Base-by-base conservation (phyloP, 1,284 basidiomycete genomes). In the Cystobasidium slooffiae region DNA sequence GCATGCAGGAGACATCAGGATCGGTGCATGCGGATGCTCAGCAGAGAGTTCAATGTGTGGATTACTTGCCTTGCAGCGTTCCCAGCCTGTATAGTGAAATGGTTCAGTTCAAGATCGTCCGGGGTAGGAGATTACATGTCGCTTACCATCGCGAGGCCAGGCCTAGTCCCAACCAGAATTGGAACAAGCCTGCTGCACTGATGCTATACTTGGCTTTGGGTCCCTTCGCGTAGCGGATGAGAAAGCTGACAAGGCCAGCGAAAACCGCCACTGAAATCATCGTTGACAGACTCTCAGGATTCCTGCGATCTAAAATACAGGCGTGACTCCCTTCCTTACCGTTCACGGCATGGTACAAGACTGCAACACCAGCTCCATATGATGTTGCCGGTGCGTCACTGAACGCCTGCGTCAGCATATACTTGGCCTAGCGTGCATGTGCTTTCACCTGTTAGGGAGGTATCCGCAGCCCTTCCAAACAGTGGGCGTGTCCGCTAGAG, bases 401-500 rank as follows among this genome's bases (percentile, higher is more conserved):
- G 64, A 63, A 2, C 1, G 9, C 4, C 52, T 53, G 52, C 52
- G 24, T 20, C 9, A 18, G 9, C 12, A n/a, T 1, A 49, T 12
- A 3, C 46, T 1, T 6, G 46, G 6, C 6, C n/a, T 14, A n/a
- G 46, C n/a, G 12, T 2, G 31, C 6, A 24, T 18, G 2, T 22
- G n/a, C 64, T 66, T n/a, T 31, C 31, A 66, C 51, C 64, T 68
- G 43, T 68, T 68, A 16, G 66, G 66, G 16, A 68, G 43, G 22
- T 22, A 68, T 46, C 24, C 66, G 24, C 66, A 68, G 10, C 46
- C 12, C 3, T 58, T 18, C 66, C 66, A 68, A 8, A 53, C 41
- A 8, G 8, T 10, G 5, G 66, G 66, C 41, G 39, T 39, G 37
- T 58, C 24, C n/a, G 66, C 66, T 10, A 68, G 3, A 3, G 66